phyloP scores from a whole-genome alignment of 2,329 filamentous ascomycete species.

The Paracorniculantispora psalliotae region DNA sequence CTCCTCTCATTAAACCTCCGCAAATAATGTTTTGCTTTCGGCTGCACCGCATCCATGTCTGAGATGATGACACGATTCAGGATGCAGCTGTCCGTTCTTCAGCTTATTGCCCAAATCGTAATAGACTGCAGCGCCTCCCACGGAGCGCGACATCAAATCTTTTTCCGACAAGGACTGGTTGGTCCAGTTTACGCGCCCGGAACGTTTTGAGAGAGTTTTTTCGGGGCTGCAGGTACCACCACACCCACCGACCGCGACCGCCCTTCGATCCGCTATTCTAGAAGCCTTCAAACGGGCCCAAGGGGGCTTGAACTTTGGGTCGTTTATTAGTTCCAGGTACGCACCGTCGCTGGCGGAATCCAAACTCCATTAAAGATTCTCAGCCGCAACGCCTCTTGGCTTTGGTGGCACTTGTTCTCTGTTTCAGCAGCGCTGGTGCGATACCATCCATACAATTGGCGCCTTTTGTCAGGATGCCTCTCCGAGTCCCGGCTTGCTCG shows the following conservation, averaged over 20 bases:
- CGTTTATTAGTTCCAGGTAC: background rate
- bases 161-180: too few relatives aligned
- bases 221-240: constrained; percentile 10
- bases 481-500: too few relatives aligned
- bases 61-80: background rate
- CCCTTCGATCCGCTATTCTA: constrained; percentile 7
- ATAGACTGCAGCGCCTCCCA: background rate
- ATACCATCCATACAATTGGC: background rate
- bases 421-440: background rate
- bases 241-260: background rate
- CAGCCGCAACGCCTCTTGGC: background rate
- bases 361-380: background rate
- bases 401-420: background rate
- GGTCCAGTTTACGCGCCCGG: too few relatives aligned
- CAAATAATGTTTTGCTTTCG: background rate
- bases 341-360: background rate
- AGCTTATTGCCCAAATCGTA: background rate
- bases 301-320: background rate
- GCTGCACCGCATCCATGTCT: background rate
- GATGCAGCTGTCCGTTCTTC: background rate
- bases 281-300: background rate
- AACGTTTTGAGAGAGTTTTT: background rate
- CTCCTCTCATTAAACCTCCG: background rate
- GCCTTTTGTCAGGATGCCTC: too few relatives aligned
- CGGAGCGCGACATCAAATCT: background rate